phyloP scores from a whole-genome alignment of 345 rosid genomes.

The Limnanthes douglasii region DNA sequence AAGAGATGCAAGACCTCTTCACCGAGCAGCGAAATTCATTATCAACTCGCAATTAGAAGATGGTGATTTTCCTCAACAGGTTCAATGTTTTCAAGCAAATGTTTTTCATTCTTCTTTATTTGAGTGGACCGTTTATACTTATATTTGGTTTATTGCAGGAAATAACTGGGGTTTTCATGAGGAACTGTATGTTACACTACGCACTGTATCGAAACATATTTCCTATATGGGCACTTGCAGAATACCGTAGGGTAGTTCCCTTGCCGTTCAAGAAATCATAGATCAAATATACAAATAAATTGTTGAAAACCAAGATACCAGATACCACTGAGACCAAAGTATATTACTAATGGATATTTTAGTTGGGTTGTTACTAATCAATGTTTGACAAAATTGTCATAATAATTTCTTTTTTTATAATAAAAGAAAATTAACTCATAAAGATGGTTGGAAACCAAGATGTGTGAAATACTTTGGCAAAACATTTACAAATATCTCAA shows the following conservation, averaged over 20 bases:
- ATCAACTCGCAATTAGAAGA: conserved; percentile 51
- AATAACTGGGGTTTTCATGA: conserved; percentile 60
- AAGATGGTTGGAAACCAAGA: too few relatives aligned
- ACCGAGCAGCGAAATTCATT: conserved; percentile 40
- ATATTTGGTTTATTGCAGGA: conserved; percentile 39
- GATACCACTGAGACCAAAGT: too few relatives aligned
- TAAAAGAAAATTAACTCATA: too few relatives aligned
- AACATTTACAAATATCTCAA: too few relatives aligned
- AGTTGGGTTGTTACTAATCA: too few relatives aligned
- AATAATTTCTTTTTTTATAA: too few relatives aligned
- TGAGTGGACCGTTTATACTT: too few relatives aligned
- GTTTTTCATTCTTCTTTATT: too few relatives aligned
- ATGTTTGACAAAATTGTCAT: too few relatives aligned
- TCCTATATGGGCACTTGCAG: conserved; percentile 64
- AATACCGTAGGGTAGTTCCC: conserved; percentile 30
- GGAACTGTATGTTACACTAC: conserved; percentile 70
- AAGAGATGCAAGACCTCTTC: conserved; percentile 43
- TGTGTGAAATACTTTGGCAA: too few relatives aligned
- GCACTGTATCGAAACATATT: conserved; percentile 59
- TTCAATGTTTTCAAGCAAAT: too few relatives aligned
- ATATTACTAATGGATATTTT: too few relatives aligned
- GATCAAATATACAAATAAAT: conserved; percentile 6
- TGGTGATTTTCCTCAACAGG: conserved; percentile 62
- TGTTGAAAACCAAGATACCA: conserved; percentile 6
- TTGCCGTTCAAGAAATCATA: conserved; percentile 13